Conservation (phyloP, 176 grass and related monocot species). For the Oryza glaberrima region DNA sequence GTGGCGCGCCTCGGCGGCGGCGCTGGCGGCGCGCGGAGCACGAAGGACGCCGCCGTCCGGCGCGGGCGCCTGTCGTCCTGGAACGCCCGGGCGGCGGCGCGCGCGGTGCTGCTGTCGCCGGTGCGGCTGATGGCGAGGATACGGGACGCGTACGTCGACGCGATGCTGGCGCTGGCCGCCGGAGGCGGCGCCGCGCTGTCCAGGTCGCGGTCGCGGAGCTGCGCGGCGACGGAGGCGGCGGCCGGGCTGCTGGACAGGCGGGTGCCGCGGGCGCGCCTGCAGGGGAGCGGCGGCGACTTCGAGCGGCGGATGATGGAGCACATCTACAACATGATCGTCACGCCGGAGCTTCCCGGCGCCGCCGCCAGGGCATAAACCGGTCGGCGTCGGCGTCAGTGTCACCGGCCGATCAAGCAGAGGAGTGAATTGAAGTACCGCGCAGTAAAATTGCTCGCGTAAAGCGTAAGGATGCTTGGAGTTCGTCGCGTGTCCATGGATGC, state of each 20-base stretch:
- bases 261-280: constrained; percentile 42
- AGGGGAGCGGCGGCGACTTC: constrained; percentile 41
- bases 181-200: constrained; percentile 22
- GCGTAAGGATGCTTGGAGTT: neutral
- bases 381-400: neutral
- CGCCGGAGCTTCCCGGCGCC: constrained; percentile 53
- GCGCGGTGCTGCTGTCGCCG: constrained; percentile 36
- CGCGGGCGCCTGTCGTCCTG: neutral
- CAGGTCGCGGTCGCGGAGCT: constrained; percentile 23
- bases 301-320: constrained; percentile 65
- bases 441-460: too few relatives aligned
- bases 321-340: constrained; percentile 49
- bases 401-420: too few relatives aligned
- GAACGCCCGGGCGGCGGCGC: constrained; percentile 6
- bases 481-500: neutral
- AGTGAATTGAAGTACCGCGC: neutral
- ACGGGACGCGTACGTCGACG: constrained; percentile 55
- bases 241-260: constrained; percentile 39
- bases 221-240: constrained; percentile 27
- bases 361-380: neutral
- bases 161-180: constrained; percentile 53
- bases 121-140: constrained; percentile 35
- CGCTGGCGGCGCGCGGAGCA: neutral
- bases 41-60: neutral
- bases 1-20: constrained; percentile 39